Base-by-base conservation (phyloP, 129 eudicot species). In the Solidago caesia region DNA sequence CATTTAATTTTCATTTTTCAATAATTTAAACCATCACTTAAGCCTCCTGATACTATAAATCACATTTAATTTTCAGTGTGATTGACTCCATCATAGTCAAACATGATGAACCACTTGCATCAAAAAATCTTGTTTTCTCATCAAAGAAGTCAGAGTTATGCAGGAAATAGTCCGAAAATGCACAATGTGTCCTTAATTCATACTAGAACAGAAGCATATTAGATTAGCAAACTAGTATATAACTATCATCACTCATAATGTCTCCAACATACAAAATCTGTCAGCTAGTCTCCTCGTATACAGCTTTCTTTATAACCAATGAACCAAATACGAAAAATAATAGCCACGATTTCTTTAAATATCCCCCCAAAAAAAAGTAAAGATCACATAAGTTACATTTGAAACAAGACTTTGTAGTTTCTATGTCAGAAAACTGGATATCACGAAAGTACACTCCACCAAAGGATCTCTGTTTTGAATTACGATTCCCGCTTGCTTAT, bases 401-500 rank as follows among this genome's bases (percentile, higher is more conserved):
- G 15, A 26, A 63, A 62, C 13, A 51, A 44, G 29, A 53, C 44
- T 48, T 15, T 42, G 46, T 39, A 44, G 44, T n/a, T 27, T 56
- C 68, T 44, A 67, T 75, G 27, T 51, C 79, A 13, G 61, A 63
- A 63, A 73, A 61, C 48, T 47, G 69, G 58, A 14, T 13, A 44
- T 60, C 26, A 58, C 27, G 57, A 44, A 58, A 53, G 45, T 57
- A 4, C 52, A 53, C 48, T 66, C 67, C 39, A 33, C 39, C 39
- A 33, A 33, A 10, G 59, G 53, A 64, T 42, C 78, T 47, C 47
- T 4, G 45, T 45, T 53, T 21, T 41, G 41, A 55, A 65, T 47
- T 64, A 69, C 41, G 56, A 82, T 69, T 48, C 58, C 75, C 81
- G 90, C 8, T 66, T 51, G 52, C 66, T 57, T 25, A 93, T 82